A percentile compares a stretch with the other conserved stretches of the same genome.
These are phyloP conservation scores for Aspergillus phoenicis DNA, from an alignment of 2,329 filamentous ascomycete genomes.

Conservation along the genomic window DNA sequence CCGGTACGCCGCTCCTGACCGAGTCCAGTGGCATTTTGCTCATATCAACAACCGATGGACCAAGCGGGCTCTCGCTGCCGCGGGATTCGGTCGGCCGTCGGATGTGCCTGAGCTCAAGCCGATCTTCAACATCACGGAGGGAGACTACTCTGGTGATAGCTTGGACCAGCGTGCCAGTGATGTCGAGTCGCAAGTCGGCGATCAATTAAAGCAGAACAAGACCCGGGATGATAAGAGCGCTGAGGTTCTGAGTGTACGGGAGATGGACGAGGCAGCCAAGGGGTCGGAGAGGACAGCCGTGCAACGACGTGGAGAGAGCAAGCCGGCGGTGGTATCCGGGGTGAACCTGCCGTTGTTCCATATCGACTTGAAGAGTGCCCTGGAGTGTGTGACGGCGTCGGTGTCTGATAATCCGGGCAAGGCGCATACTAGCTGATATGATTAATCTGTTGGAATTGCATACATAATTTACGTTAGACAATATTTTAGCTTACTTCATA, in stretches of 20 bases:
- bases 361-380: conserved; percentile 81
- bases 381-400: conserved; percentile 75
- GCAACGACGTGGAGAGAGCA: not conserved
- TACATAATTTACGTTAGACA: not conserved
- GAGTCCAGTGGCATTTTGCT: conserved; percentile 74
- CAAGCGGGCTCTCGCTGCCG: conserved; percentile 81
- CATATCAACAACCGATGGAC: conserved; percentile 92
- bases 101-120: not conserved
- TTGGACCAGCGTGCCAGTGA: not conserved
- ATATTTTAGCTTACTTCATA: no score
- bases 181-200: not conserved
- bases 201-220: not conserved
- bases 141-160: no score
- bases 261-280: not conserved
- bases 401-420: not conserved
- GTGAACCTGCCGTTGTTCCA: conserved; percentile 89
- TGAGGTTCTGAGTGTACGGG: not conserved
- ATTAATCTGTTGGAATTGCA: not conserved
- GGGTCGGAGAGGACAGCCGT: not conserved
- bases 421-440: not conserved
- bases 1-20: conserved; percentile 68
- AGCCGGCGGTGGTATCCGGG: conserved; percentile 71
- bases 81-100: conserved; percentile 68
- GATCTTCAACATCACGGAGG: not conserved
- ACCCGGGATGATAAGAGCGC: not conserved